Evolutionary conservation across 2,329 filamentous ascomycete species (phyloP), one percentile per base, ranked within the genome.

Genomic region (Sporothrix schenckii): DNA sequence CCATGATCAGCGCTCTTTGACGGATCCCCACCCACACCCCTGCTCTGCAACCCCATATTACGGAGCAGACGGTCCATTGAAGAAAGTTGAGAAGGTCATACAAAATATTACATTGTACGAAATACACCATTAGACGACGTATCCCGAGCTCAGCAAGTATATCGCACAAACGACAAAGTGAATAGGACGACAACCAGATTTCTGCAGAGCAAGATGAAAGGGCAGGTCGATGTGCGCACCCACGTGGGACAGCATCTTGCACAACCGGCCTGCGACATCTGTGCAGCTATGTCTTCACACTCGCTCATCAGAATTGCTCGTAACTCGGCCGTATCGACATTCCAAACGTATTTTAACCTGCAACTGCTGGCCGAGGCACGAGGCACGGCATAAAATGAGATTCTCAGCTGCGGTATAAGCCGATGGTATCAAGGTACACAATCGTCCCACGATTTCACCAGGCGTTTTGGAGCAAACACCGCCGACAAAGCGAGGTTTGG

Each of bases 11-110:
- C 56, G n/a, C 34, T 61, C 56, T 41, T 61, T 19, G 16, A n/a
- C 44, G 21, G 56, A 61, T 61, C 56, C 19, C 4, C 5, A 61
- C 10, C 19, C 34, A n/a, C 44, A 39, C 13, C 56, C n/a, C 19
- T n/a, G 21, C 19, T 61, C 34, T 34, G 34, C 34, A 34, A 41
- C 56, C 56, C 56, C 56, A 61, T 61, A 61, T 39, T 24, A 13
- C 56, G 56, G 56, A 61, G 56, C 11, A 61, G 56, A 61, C 56
- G 56, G 34, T 39, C 56, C 34, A 44, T 61, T 61, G 21, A 13
- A 61, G 56, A 61, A 61, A 39, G 56, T 61, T 7, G 24, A 61
- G n/a, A 41, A 27, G 52, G 34, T 34, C 34, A 9, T 34, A 34
- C 24, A 60, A 39, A 60, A 39, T 6, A 60, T 13, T 34, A 60